phyloP scores from a whole-genome alignment of 805 yeast genomes.

The Saccharomycopsis schoenii region DNA sequence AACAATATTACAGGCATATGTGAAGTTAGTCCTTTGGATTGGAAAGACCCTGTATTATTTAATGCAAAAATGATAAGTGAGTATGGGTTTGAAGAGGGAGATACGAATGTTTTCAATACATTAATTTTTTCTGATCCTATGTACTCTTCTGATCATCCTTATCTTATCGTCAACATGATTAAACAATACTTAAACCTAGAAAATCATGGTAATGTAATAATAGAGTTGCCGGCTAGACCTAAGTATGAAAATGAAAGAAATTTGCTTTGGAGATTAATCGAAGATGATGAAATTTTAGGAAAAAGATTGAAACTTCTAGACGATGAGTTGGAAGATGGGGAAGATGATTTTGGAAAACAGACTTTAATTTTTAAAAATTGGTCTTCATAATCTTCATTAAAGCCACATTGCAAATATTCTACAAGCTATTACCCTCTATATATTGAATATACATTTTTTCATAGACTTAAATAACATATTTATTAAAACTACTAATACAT shows the following conservation, averaged over 20 bases:
- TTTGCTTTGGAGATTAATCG: constrained; percentile 46
- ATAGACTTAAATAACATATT: not conserved
- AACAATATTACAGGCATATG: constrained; percentile 31
- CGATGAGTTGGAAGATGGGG: constrained; percentile 47
- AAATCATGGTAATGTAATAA: constrained; percentile 33
- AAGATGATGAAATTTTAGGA: constrained; percentile 23
- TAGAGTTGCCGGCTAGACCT: constrained; percentile 70
- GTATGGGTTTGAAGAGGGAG: constrained; percentile 21
- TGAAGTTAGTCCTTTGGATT: constrained; percentile 54
- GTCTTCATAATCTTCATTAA: not conserved
- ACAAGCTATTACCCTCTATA: not conserved
- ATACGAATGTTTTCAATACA: constrained; percentile 35
- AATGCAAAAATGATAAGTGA: constrained; percentile 13
- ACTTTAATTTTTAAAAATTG: constrained; percentile 39
- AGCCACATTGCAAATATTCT: not conserved
- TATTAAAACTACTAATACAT: not conserved
- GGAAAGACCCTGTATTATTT: constrained; percentile 54
- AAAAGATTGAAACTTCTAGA: constrained; percentile 26
- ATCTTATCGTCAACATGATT: constrained; percentile 56
- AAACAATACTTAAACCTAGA: constrained; percentile 31
- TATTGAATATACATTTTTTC: not conserved
- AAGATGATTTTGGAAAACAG: constrained; percentile 79
- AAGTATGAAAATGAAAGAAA: constrained; percentile 58
- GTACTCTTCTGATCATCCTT: constrained; percentile 75
- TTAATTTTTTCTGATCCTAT: constrained; percentile 81